Evolutionary conservation across 106 monocot species (phyloP).

Genomic region (Cymbidium sinense): DNA sequence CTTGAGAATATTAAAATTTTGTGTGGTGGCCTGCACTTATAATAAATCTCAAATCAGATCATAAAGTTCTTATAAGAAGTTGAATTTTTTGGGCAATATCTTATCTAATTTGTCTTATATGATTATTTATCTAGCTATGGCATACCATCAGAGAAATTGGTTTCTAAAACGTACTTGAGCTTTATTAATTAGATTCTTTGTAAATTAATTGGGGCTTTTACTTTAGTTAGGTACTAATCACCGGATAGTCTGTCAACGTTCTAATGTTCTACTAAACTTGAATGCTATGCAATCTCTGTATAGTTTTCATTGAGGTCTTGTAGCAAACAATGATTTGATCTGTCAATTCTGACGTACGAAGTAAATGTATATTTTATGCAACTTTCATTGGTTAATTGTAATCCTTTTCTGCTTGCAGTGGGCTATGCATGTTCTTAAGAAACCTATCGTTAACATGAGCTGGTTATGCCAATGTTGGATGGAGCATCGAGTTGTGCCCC

Average conservation of each 20-base stretch:
- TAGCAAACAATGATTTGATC: background rate
- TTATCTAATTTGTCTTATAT: background rate
- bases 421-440: slow-evolving; percentile 87
- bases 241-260: background rate
- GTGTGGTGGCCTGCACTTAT: too few species aligned
- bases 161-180: background rate
- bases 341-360: background rate
- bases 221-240: background rate
- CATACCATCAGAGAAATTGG: background rate
- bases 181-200: background rate
- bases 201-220: background rate
- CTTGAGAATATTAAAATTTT: too few species aligned
- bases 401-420: slow-evolving; percentile 40
- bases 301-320: background rate
- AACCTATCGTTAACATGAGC: slow-evolving; percentile 62
- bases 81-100: too few species aligned
- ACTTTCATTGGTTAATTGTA: background rate
- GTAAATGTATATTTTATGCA: background rate
- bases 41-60: too few species aligned
- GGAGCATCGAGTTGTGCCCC: slow-evolving; percentile 91
- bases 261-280: background rate
- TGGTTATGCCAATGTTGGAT: slow-evolving; percentile 90
- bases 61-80: too few species aligned
- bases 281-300: background rate
- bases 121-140: background rate